Percentiles rank a stretch among this genome's conserved stretches.
Conservation (phyloP, 108 stramenopile genomes). For the Nitzschia putrida region DNA sequence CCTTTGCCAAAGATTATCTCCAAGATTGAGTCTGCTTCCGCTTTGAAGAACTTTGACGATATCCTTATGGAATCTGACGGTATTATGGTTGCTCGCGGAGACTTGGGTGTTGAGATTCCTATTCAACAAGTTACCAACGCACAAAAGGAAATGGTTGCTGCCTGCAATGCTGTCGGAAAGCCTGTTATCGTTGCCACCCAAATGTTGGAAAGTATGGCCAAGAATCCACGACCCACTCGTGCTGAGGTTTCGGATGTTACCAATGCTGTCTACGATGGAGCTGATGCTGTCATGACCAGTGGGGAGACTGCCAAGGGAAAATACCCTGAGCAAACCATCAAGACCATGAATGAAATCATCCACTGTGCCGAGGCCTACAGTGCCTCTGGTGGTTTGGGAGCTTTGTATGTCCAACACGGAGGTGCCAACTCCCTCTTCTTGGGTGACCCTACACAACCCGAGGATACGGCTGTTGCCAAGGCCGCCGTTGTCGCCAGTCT, state of each 20-base stretch:
- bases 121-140: constrained; percentile 92
- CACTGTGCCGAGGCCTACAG: constrained; percentile 70
- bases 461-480: constrained; percentile 82
- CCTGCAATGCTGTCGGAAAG: constrained; percentile 89
- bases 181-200: constrained; percentile 98
- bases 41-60: constrained; percentile 85
- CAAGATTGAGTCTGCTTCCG: constrained; percentile 85
- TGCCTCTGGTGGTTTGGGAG: constrained; percentile 28
- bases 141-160: constrained; percentile 97
- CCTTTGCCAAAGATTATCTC: constrained; percentile 81
- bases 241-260: constrained; percentile 98
- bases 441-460: constrained; percentile 22
- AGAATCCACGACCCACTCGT: constrained; percentile 96
- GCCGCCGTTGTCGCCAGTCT: constrained; percentile 91
- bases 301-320: constrained; percentile 99
- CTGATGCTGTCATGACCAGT: constrained; percentile 97
- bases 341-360: constrained; percentile 92
- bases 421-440: constrained; percentile 15
- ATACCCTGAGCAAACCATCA: constrained; percentile 90
- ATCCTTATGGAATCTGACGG: constrained; percentile 87
- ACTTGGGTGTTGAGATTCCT: constrained; percentile 93
- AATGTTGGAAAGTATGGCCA: constrained; percentile 98
- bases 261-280: constrained; percentile 98
- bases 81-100: constrained; percentile 88
- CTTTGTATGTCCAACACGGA: constrained; percentile 23